Evolutionary conservation across 768 basidiomycete genomes (phyloP), one percentile per base, ranked within the genome.

Genomic region (Roridomyces roridus): DNA sequence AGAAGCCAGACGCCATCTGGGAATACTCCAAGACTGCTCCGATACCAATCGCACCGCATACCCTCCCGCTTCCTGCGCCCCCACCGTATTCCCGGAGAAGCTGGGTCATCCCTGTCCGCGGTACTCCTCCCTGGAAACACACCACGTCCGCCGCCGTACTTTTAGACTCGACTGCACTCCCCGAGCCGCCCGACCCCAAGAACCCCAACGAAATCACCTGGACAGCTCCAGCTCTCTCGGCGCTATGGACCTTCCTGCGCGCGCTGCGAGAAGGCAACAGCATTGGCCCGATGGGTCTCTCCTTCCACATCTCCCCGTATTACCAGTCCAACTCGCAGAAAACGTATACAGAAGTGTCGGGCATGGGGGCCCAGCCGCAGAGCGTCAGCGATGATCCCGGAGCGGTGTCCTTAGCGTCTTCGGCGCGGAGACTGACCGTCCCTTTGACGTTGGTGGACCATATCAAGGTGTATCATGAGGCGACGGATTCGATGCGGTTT

Each of bases 381-480:
- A n/a, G n/a, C n/a, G n/a, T n/a, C n/a, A n/a, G n/a, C n/a, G n/a
- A n/a, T n/a, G n/a, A n/a, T 20, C 15, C 25, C 2, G 24, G n/a
- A n/a, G 26, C 48, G 11, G 45, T 36, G 18, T 39, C 48, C 18
- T 57, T 20, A 2, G 52, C 36, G 5, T 62, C 53, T 12, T 66
- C 67, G 24, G 47, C 65, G 15, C 59, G 55, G 58, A 58, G 25
- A 26, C 50, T 59, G 11, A 12, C 37, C 2, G 17, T 46, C 5
- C 64, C 64, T 18, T 51, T 80, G 45, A 70, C 71, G 34, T 53
- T 54, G 8, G 65, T 73, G 40, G 85, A 87, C 63, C 74, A 82
- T 61, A 80, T 87, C 72, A 85, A 84, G 67, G 68, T 87, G 29
- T 85, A 85, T 67, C 85, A 86, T 63, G 84, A 86, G 59, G 75